Conservation (phyloP, 495 filamentous ascomycete genomes). For the Talaromyces stipitatus region DNA sequence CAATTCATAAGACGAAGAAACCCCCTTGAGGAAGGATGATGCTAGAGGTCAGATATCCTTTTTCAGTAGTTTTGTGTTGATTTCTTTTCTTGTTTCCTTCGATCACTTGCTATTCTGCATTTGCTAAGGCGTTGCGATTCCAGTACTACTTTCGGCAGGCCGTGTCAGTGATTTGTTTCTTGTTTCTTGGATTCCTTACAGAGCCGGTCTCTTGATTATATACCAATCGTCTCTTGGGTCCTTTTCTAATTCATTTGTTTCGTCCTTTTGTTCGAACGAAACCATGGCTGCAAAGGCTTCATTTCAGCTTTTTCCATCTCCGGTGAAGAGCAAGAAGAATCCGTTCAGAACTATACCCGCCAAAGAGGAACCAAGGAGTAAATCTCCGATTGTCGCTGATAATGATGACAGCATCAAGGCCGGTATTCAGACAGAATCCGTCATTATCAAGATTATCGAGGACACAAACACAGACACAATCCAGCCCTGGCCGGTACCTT, state of each 20-base stretch:
- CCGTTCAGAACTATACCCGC: conserved; percentile 25
- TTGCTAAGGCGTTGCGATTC: not conserved
- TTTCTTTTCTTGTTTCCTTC: not conserved
- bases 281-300: conserved; percentile 26
- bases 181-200: not conserved
- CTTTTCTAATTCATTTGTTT: not conserved
- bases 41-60: not conserved
- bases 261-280: not conserved
- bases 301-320: conserved; percentile 50
- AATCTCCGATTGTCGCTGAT: conserved; percentile 22
- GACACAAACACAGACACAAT: conserved; percentile 21
- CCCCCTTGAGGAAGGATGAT: not conserved
- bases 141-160: not conserved
- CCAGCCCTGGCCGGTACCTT: conserved; percentile 16
- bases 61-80: not conserved
- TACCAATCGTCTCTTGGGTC: not conserved
- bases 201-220: conserved; percentile 6
- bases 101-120: not conserved
- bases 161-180: not conserved
- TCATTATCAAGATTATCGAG: conserved; percentile 33
- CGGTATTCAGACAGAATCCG: conserved; percentile 26
- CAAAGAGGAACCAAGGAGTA: conserved; percentile 18
- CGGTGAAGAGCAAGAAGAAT: conserved; percentile 29
- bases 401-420: conserved; percentile 29
- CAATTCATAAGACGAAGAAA: conserved; percentile 1